phyloP scores from a whole-genome alignment of 2,329 filamentous ascomycete species.

The Metarhizium robertsii region DNA sequence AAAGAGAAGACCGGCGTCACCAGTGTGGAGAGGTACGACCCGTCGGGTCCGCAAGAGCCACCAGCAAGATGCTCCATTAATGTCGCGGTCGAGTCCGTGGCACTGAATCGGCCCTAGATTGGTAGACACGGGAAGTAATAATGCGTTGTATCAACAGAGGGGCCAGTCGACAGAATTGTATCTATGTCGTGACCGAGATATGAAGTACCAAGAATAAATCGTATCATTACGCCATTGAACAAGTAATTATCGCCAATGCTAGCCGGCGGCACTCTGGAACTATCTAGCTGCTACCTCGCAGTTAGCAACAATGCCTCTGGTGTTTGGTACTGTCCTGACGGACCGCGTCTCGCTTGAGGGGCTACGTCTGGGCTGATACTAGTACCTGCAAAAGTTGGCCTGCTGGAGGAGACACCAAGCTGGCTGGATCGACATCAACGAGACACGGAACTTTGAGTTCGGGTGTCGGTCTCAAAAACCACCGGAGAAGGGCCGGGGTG shows the following conservation, averaged over 20 bases:
- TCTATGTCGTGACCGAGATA: neutral
- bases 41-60: neutral
- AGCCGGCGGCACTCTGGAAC: too few species aligned
- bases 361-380: too few species aligned
- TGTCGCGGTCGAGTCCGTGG: neutral
- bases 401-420: too few species aligned
- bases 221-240: too few species aligned
- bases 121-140: neutral
- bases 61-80: neutral
- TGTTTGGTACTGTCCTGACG: too few species aligned
- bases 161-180: neutral
- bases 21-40: slow-evolving; percentile 1
- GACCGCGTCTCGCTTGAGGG: too few species aligned
- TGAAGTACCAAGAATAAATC: neutral
- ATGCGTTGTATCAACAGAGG: neutral
- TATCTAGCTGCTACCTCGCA: too few species aligned
- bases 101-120: neutral
- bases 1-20: neutral
- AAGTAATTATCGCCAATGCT: too few species aligned
- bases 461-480: slow-evolving; percentile 11
- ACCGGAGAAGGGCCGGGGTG: slow-evolving; percentile 21
- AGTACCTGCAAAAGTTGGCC: too few species aligned
- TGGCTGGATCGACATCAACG: slow-evolving; percentile 18
- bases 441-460: slow-evolving; percentile 12
- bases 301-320: too few species aligned